Evolutionary conservation across 2,329 filamentous ascomycete genomes (phyloP).

Genomic region (Pseudogymnoascus verrucosus): DNA sequence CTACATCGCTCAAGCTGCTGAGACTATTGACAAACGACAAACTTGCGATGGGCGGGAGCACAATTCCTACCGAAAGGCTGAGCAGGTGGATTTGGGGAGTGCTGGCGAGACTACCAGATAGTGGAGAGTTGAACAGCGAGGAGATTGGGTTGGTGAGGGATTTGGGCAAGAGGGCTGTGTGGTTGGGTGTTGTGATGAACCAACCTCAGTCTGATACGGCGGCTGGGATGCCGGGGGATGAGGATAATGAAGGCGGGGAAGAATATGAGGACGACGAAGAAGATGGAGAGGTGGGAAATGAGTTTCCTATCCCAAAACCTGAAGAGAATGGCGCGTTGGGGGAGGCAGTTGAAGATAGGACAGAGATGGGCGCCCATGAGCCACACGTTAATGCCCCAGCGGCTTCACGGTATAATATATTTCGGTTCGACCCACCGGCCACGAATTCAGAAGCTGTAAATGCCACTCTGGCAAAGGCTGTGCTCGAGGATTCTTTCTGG

Average conservation of each 20-base stretch:
- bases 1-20: constrained; percentile 58
- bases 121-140: constrained; percentile 65
- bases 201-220: constrained; percentile 29
- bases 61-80: constrained; percentile 31
- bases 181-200: constrained; percentile 30
- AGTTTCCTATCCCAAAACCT: constrained; percentile 1
- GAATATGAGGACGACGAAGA: neutral
- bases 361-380: constrained; percentile 9
- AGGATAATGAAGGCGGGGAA: constrained; percentile 27
- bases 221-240: constrained; percentile 31
- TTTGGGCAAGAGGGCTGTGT: constrained; percentile 68
- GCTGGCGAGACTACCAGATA: constrained; percentile 64
- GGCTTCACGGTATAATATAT: neutral
- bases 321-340: constrained; percentile 16
- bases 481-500: neutral
- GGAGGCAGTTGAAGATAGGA: constrained; percentile 20
- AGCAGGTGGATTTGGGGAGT: constrained; percentile 83
- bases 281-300: constrained; percentile 8
- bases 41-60: constrained; percentile 43
- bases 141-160: constrained; percentile 72
- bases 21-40: constrained; percentile 38
- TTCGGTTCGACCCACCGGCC: neutral
- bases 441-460: neutral
- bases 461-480: neutral
- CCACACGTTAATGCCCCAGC: neutral